Evolutionary conservation across 208 protist species (phyloP), one percentile per base, ranked within the genome.

Genomic region (Vickermania spadyakhi): DNA sequence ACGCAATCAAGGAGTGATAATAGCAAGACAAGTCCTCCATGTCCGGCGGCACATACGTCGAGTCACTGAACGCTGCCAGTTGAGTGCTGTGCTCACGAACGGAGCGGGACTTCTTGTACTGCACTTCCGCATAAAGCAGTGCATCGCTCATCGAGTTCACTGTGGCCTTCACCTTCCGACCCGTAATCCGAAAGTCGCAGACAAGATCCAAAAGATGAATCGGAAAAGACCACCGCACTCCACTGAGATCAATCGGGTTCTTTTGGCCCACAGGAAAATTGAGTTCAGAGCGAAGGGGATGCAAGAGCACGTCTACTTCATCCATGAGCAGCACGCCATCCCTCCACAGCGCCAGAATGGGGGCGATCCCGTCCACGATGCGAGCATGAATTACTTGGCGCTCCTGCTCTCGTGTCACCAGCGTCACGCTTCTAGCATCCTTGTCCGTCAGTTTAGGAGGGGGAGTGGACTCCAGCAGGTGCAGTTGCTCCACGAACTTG

Each of bases 201-300:
- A 97, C 76, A 27, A 84, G 87, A 58, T 98, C 93, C 28, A 98
- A 68, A 22, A 97, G 59, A 65, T 97, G 90, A 7, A 98, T 97
- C 27, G 96, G 91, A 51, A 97, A 76, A 28, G 86, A 68, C 96
- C 96, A 98, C 5, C 96, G 91, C 28, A 74, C 71, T 28, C 84
- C 79, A 23, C 77, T 84, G 49, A 97, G 68, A 72, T 97, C 94
- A 56, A 97, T 86, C 5, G 91, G 81, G 58, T 94, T 61, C 71
- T 94, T 95, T 31, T 75, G 60, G 3, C 95, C 92, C 70, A 97
- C 97, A 13, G 96, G 96, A 75, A 97, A 98, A 75, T 98, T 98
- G 45, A 98, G 82, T 75, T 98, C 96, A 0, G 86, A 96, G 42
- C 92, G 91, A 41, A 98, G 84, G 29, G 96, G 96, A 66, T 98